Evolutionary conservation across 1,139 yeast genomes (phyloP).

Genomic region (Geotrichum australiense): DNA sequence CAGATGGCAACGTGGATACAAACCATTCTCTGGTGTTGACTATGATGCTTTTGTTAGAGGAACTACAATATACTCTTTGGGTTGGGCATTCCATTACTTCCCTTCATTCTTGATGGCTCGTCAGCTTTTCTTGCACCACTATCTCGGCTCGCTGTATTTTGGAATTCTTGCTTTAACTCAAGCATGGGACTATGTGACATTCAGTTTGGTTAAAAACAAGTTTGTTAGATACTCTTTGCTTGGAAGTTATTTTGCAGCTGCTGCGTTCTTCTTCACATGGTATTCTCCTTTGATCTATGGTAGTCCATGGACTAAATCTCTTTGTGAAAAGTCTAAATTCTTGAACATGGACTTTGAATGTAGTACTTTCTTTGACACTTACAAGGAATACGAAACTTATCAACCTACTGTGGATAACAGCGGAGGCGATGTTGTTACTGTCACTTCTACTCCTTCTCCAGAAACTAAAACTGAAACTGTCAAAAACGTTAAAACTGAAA

Average conservation of each 20-base stretch:
- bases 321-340: constrained; percentile 58
- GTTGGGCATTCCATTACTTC: constrained; percentile 76
- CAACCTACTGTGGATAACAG: not conserved
- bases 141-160: constrained; percentile 84
- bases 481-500: constrained; percentile 1
- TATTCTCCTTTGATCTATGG: constrained; percentile 78
- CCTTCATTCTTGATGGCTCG: constrained; percentile 94
- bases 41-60: constrained; percentile 69
- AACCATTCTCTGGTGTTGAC: constrained; percentile 42
- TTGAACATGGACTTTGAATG: constrained; percentile 80
- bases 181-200: constrained; percentile 55
- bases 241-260: constrained; percentile 43
- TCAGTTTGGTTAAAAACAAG: constrained; percentile 39
- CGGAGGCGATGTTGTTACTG: constrained; percentile 8
- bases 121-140: constrained; percentile 89
- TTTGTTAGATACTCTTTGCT: constrained; percentile 40
- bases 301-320: constrained; percentile 62
- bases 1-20: constrained; percentile 60
- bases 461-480: constrained; percentile 3
- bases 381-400: constrained; percentile 26
- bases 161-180: constrained; percentile 82
- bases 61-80: constrained; percentile 59
- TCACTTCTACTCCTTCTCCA: constrained; percentile 4
- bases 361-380: constrained; percentile 42
- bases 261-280: constrained; percentile 51